Conservation (phyloP, 192 early-diverging fungal species). For the Coemansia sp. region DNA sequence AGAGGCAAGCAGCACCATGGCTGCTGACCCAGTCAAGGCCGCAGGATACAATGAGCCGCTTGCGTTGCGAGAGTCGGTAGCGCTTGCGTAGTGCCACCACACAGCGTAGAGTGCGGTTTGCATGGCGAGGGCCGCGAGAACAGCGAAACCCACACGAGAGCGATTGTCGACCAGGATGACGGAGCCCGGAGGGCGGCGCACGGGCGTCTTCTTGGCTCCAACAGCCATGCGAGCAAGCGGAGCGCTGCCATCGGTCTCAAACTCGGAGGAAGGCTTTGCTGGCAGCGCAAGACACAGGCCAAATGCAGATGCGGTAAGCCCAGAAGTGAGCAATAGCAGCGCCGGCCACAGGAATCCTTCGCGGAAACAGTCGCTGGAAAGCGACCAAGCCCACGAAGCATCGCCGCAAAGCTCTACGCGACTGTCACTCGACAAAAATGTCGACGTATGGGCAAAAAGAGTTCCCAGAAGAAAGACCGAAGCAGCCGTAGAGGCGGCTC, state of each 20-base stretch:
- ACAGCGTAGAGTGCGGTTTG: conserved; percentile 14
- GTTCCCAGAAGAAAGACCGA: neutral
- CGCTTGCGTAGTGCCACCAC: conserved; percentile 1
- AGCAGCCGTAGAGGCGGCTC: neutral
- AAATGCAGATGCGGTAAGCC: neutral
- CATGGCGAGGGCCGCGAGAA: neutral
- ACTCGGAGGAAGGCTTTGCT: neutral
- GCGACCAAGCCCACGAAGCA: conserved; percentile 1
- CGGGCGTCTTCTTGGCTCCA: conserved; percentile 10
- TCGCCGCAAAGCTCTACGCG: neutral
- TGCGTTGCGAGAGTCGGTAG: neutral
- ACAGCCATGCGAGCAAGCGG: neutral
- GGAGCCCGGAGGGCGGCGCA: conserved; percentile 24
- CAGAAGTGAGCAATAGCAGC: conserved; percentile 2
- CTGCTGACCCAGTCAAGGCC: neutral
- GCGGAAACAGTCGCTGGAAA: conserved; percentile 16
- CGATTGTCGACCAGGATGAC: conserved; percentile 34
- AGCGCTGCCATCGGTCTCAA: neutral
- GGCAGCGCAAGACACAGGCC: neutral
- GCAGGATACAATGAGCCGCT: neutral
- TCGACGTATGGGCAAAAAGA: neutral
- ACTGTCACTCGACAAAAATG: neutral
- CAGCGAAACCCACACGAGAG: neutral
- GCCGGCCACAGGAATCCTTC: conserved; percentile 20
- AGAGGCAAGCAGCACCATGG: conserved; percentile 3